Percentiles rank a stretch among this genome's conserved stretches.
phyloP scores from a whole-genome alignment of 495 filamentous ascomycete species.

The Beverwykella pulmonaria region DNA sequence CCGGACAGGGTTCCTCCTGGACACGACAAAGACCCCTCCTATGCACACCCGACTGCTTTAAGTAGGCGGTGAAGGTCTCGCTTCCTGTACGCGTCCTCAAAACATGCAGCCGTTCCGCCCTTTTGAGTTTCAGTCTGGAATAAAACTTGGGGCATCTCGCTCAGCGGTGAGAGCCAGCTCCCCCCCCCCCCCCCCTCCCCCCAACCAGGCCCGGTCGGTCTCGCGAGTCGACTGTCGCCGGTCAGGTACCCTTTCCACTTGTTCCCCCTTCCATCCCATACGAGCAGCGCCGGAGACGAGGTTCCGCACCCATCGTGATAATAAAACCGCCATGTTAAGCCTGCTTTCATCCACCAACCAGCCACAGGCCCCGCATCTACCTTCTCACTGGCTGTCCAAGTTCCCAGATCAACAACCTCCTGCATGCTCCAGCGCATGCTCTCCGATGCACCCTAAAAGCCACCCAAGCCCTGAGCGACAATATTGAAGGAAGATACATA shows the following conservation, averaged over 20 bases:
- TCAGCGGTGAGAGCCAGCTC: constrained; percentile 26
- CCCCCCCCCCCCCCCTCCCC: no score
- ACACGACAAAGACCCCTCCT: constrained; percentile 25
- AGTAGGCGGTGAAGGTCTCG: constrained; percentile 29
- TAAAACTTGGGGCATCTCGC: constrained; percentile 26
- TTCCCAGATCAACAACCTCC: constrained; percentile 14
- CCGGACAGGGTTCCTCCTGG: no score
- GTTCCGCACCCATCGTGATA: constrained; percentile 32
- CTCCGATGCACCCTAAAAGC: neutral
- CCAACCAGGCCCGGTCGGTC: constrained; percentile 1
- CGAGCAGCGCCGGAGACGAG: constrained; percentile 26
- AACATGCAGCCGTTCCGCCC: neutral
- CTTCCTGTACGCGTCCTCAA: neutral
- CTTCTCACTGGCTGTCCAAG: constrained; percentile 23
- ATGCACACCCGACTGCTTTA: constrained; percentile 21
- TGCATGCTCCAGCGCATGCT: constrained; percentile 2
- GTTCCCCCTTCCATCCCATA: constrained; percentile 2
- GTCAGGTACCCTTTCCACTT: constrained; percentile 25
- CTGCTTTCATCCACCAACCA: constrained; percentile 30
- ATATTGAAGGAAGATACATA: constrained; percentile 9
- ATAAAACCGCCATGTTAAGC: constrained; percentile 31
- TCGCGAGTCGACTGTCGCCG: constrained; percentile 15
- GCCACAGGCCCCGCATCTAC: constrained; percentile 21
- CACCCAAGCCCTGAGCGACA: constrained; percentile 17
- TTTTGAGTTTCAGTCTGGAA: constrained; percentile 26